Percentiles rank a stretch among this genome's conserved stretches.
These are phyloP conservation scores for Ormosia emarginata DNA, from an alignment of 306 rosid species.

Conservation along the genomic window DNA sequence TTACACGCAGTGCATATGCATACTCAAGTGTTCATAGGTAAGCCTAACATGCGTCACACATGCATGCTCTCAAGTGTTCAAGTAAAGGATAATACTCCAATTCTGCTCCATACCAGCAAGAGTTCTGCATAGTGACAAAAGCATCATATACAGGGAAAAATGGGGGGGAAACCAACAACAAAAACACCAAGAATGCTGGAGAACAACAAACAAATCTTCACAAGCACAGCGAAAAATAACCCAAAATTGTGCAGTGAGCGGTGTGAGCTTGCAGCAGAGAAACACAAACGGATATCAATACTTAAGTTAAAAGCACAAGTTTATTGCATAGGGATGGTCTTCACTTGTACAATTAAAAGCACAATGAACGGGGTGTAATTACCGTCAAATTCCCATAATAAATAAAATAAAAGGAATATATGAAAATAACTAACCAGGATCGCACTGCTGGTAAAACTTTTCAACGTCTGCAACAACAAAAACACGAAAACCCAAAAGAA, in stretches of 20 bases:
- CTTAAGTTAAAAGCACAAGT: not conserved
- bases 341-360: not conserved
- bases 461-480: constrained; percentile 61
- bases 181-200: not conserved
- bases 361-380: not conserved
- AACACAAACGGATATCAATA: not conserved
- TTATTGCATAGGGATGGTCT: not conserved
- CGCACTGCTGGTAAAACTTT: constrained; percentile 94
- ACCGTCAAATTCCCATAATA: not conserved
- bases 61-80: not conserved
- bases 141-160: not conserved
- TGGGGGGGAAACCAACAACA: not conserved
- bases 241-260: not conserved
- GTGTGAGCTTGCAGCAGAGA: not conserved
- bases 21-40: not conserved
- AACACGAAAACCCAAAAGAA: not conserved
- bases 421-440: constrained; percentile 74
- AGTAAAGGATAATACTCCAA: not conserved
- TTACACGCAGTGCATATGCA: too few species aligned
- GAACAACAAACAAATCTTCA: not conserved
- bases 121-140: not conserved
- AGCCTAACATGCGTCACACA: not conserved
- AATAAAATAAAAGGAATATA: not conserved
- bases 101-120: not conserved
- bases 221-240: not conserved